Evolutionary conservation across 176 grass and related monocot genomes (phyloP).

Genomic region (Aegilops speltoides): DNA sequence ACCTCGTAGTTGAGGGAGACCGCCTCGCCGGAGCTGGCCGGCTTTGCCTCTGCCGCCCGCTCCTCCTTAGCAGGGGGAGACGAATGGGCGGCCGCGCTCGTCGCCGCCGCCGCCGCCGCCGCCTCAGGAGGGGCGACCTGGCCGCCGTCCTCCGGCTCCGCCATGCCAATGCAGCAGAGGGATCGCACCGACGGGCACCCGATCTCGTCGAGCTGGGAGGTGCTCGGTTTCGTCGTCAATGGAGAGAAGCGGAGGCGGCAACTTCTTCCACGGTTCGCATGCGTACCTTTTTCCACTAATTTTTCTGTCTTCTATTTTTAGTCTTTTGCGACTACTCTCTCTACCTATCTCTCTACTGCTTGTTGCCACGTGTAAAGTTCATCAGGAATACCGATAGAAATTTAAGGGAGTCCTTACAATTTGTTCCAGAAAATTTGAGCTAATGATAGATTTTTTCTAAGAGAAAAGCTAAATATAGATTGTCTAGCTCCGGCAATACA

Average conservation of each 20-base stretch:
- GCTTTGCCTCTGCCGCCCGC: neutral
- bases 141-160: neutral
- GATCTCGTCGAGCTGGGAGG: neutral
- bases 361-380: neutral
- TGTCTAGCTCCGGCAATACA: too few relatives aligned
- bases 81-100: neutral
- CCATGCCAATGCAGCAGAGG: slow-evolving; percentile 19
- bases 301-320: slow-evolving; percentile 20
- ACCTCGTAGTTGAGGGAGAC: slow-evolving; percentile 98
- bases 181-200: neutral
- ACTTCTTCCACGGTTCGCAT: neutral
- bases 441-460: neutral
- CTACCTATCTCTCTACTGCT: neutral
- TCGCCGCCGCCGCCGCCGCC: neutral
- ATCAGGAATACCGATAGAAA: neutral
- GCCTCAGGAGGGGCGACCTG: neutral
- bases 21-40: slow-evolving; percentile 15
- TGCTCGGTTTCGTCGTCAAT: neutral
- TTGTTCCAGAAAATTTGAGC: neutral
- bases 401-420: neutral
- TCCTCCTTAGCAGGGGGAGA: neutral
- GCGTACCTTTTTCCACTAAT: too few relatives aligned
- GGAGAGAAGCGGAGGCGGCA: neutral
- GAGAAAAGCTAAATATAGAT: too few relatives aligned
- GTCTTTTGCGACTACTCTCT: neutral